Percentiles rank a stretch among this genome's conserved stretches.
Evolutionary conservation across 768 basidiomycete species (phyloP).

Genomic region (Kwoniella heveanensis): DNA sequence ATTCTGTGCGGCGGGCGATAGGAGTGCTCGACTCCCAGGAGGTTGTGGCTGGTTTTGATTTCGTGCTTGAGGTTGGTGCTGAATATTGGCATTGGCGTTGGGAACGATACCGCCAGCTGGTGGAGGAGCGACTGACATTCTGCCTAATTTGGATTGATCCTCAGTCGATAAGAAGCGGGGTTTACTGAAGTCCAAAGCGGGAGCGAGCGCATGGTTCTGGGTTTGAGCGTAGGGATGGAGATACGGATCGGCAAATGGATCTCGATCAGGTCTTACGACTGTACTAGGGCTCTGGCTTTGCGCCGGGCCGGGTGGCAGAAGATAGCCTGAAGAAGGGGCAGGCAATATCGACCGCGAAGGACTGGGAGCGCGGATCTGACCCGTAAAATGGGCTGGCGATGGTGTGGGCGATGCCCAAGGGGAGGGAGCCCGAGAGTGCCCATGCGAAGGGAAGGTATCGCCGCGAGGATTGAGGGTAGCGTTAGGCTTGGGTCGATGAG

Average conservation of each 20-base stretch:
- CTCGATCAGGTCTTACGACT: neutral
- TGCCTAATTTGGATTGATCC: conserved; percentile 38
- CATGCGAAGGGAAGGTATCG: no score
- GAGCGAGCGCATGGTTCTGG: neutral
- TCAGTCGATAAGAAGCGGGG: conserved; percentile 22
- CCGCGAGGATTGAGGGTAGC: no score
- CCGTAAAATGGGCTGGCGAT: neutral
- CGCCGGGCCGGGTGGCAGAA: neutral
- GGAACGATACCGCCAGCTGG: neutral
- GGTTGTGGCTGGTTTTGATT: no score
- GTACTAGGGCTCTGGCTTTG: neutral
- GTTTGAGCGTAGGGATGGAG: neutral
- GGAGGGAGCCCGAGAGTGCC: neutral
- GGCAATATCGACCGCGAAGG: neutral
- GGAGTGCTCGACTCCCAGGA: neutral
- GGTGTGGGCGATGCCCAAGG: neutral
- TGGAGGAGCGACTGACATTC: conserved; percentile 47
- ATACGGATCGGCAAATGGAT: neutral
- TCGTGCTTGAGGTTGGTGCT: no score
- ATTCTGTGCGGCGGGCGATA: neutral
- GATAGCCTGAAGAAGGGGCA: neutral
- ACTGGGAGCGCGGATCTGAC: neutral
- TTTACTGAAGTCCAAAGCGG: neutral
- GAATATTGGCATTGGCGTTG: no score
- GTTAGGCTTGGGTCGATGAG: neutral